Conservation (phyloP, 1,139 yeast genomes). For the Pichia sp. region DNA sequence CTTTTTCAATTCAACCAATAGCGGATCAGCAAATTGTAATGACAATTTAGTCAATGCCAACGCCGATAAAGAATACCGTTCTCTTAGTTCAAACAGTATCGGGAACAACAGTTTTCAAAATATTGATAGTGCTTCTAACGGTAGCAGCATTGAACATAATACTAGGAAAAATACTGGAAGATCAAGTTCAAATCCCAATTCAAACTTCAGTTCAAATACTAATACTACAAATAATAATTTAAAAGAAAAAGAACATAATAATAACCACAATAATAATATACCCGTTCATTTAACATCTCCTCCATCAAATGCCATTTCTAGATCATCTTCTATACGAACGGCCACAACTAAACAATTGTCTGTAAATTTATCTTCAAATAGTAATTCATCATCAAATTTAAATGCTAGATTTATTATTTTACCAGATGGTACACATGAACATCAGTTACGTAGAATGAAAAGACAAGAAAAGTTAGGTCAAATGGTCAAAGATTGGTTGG, state of each 20-base stretch:
- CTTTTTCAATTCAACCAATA: constrained; percentile 7
- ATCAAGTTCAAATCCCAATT: no score
- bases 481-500: constrained; percentile 80
- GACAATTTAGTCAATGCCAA: no score
- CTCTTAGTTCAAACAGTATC: constrained; percentile 1
- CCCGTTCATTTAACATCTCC: not conserved
- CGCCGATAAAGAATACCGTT: constrained; percentile 1
- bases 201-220: no score
- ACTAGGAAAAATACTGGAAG: not conserved
- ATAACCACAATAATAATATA: not conserved
- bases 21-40: not conserved
- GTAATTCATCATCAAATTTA: constrained; percentile 2
- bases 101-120: no score
- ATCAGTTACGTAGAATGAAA: constrained; percentile 66
- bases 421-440: constrained; percentile 73
- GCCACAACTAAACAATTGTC: no score
- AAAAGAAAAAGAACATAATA: no score
- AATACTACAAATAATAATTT: not conserved
- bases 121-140: no score
- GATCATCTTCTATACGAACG: constrained; percentile 5
- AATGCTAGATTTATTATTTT: constrained; percentile 40
- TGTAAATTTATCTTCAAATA: no score
- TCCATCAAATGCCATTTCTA: not conserved
- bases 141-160: not conserved
- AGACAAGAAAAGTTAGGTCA: constrained; percentile 84